These are phyloP conservation scores for Neurospora crassa DNA, from an alignment of 2,329 filamentous ascomycete genomes.

Conservation along the genomic window DNA sequence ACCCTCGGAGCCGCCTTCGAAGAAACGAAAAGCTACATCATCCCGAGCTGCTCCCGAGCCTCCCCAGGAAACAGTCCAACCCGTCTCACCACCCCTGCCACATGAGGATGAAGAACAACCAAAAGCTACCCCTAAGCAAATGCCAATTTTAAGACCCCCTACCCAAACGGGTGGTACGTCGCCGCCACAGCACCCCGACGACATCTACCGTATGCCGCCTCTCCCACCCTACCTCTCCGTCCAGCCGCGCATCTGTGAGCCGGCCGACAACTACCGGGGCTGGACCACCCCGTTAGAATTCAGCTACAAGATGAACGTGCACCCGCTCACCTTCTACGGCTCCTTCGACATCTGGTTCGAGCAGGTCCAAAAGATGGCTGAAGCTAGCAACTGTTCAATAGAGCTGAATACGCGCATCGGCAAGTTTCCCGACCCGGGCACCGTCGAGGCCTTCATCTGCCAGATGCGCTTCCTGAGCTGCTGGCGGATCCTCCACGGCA, in stretches of 20 bases:
- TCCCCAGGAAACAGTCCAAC: not conserved
- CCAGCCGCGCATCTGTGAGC: conserved; percentile 5
- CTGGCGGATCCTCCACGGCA: conserved; percentile 14
- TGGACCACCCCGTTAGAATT: conserved; percentile 5
- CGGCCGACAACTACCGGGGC: not conserved
- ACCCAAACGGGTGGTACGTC: not conserved
- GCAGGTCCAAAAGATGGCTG: conserved; percentile 12
- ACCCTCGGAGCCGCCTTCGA: not conserved
- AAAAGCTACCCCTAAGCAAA: not conserved
- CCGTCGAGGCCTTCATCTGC: conserved; percentile 14
- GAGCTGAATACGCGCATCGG: conserved; percentile 14
- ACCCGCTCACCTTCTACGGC: conserved; percentile 7
- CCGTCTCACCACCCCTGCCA: not conserved
- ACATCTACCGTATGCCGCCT: not conserved
- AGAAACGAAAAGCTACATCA: not conserved
- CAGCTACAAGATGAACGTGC: conserved; percentile 4
- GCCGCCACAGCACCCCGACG: not conserved
- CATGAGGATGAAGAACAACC: not conserved
- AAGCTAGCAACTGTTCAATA: conserved; percentile 8
- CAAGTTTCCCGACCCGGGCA: conserved; percentile 10
- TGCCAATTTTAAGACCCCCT: not conserved
- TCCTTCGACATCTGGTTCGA: conserved; percentile 10
- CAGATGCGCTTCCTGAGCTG: conserved; percentile 11
- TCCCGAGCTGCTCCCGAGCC: not conserved
- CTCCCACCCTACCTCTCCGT: conserved; percentile 3